These are phyloP conservation scores for Thielaviopsis punctulata DNA, from an alignment of 2,329 filamentous ascomycete genomes.

Conservation along the genomic window DNA sequence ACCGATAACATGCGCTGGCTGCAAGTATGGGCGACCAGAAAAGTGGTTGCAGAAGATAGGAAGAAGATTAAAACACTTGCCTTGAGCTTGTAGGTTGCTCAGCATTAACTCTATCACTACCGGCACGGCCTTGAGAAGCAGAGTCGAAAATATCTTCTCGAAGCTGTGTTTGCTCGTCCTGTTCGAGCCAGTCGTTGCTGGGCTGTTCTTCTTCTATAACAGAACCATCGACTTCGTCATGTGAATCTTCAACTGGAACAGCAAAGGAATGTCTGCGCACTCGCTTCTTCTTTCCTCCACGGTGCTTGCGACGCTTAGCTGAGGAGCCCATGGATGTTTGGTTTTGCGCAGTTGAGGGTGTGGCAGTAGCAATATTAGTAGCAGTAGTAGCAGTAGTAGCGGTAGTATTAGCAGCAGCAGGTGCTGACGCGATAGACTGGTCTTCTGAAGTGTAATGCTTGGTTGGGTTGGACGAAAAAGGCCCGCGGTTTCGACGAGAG, in stretches of 20 bases:
- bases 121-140: conserved; percentile 9
- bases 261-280: conserved; percentile 68
- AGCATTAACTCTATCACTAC: neutral
- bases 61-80: neutral
- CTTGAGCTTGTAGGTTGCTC: neutral
- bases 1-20: too few species aligned
- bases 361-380: neutral
- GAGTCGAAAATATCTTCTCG: conserved; percentile 9
- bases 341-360: conserved; percentile 5
- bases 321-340: conserved; percentile 12
- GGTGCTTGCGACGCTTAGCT: conserved; percentile 48
- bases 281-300: conserved; percentile 62
- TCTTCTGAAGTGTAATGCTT: neutral
- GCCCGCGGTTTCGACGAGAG: neutral
- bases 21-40: too few species aligned
- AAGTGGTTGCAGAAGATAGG: neutral
- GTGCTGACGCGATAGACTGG: neutral
- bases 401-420: neutral
- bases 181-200: conserved; percentile 5
- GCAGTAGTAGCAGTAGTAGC: neutral
- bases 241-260: conserved; percentile 36
- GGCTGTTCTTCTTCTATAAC: conserved; percentile 3
- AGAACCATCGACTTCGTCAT: conserved; percentile 20
- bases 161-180: conserved; percentile 8
- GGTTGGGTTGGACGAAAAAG: neutral